These are phyloP conservation scores for Phialophora verrucosa DNA, from an alignment of 2,329 filamentous ascomycete species.

Conservation along the genomic window DNA sequence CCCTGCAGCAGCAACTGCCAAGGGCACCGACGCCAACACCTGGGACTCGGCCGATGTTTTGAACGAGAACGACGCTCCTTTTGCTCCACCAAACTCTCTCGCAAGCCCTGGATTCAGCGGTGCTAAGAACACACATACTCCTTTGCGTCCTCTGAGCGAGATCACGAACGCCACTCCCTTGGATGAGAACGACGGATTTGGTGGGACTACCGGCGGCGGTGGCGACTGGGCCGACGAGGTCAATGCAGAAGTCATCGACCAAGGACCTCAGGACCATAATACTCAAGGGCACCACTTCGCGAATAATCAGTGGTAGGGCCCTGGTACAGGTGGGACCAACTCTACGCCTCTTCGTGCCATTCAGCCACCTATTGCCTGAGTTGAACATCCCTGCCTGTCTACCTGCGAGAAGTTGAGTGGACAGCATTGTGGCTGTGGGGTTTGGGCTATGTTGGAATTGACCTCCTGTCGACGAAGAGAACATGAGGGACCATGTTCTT, in stretches of 20 bases:
- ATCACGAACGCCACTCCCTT: slow-evolving; percentile 6
- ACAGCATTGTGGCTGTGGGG: background rate
- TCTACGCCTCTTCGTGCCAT: background rate
- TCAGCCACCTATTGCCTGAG: slow-evolving; percentile 4
- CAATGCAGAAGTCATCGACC: slow-evolving; percentile 15
- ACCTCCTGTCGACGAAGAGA: background rate
- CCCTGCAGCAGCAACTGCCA: slow-evolving; percentile 7
- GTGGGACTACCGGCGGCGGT: background rate
- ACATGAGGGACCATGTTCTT: background rate
- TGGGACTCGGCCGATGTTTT: slow-evolving; percentile 14
- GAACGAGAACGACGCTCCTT: slow-evolving; percentile 13
- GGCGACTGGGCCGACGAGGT: slow-evolving; percentile 35
- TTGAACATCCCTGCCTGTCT: background rate
- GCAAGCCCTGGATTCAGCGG: slow-evolving; percentile 5
- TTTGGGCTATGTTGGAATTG: background rate
- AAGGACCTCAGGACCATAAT: background rate
- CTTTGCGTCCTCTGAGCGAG: slow-evolving; percentile 11
- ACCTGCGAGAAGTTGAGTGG: background rate
- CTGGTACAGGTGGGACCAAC: background rate
- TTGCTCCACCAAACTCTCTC: slow-evolving; percentile 9
- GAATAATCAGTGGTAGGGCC: slow-evolving; percentile 9
- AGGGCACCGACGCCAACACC: background rate
- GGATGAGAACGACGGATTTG: slow-evolving; percentile 9
- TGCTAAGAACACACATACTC: slow-evolving; percentile 5
- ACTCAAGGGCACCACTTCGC: background rate